phyloP scores from a whole-genome alignment of 2,329 filamentous ascomycete species.

The Xylaria multiplex region DNA sequence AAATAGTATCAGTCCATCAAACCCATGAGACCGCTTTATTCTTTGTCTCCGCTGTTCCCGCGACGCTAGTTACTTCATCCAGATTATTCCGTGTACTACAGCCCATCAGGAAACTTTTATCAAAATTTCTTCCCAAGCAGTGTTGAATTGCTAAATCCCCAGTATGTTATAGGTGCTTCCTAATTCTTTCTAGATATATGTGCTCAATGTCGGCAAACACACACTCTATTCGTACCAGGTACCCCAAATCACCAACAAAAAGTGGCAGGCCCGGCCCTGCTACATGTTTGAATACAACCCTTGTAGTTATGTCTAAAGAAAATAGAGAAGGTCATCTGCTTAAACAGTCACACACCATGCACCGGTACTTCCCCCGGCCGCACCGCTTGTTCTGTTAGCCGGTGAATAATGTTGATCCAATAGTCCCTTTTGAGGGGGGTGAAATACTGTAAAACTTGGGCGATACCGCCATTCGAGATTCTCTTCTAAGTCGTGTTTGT shows the following conservation, averaged over 20 bases:
- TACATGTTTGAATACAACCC: slow-evolving; percentile 11
- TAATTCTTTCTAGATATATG: not conserved
- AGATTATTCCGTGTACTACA: not conserved
- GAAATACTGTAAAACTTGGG: slow-evolving; percentile 7
- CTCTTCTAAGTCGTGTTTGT: not conserved
- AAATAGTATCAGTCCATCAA: not conserved
- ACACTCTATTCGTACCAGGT: not conserved
- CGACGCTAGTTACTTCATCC: not conserved
- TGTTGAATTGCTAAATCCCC: not conserved
- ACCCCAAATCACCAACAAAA: not conserved
- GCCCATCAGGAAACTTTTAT: not conserved
- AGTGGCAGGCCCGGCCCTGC: not conserved
- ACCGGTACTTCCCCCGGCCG: slow-evolving; percentile 8
- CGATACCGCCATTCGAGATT: slow-evolving; percentile 30
- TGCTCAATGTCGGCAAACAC: not conserved
- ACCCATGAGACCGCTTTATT: not conserved
- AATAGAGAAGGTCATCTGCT: slow-evolving; percentile 2
- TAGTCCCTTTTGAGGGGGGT: not conserved
- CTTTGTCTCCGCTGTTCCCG: not conserved
- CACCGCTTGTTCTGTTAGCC: slow-evolving; percentile 9
- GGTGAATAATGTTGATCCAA: slow-evolving; percentile 9
- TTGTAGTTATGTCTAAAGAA: not conserved
- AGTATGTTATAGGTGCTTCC: not conserved
- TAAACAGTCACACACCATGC: slow-evolving; percentile 4
- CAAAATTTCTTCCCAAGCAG: not conserved